Conservation (phyloP, 139 green algal species). For the Micractinium conductrix region DNA sequence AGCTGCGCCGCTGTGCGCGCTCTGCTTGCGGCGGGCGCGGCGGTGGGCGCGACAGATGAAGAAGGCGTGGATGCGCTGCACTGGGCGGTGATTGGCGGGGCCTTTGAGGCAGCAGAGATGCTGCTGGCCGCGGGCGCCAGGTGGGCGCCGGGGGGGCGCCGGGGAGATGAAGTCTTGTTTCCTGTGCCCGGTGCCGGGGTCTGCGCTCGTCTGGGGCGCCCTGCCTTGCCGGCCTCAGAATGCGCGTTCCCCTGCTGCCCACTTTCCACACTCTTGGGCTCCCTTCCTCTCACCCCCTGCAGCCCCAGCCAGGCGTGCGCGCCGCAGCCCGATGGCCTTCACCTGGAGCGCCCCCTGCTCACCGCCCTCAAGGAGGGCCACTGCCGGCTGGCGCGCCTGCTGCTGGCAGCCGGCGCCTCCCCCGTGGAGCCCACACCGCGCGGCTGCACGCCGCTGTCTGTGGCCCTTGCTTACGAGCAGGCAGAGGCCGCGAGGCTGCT, state of each 20-base stretch:
- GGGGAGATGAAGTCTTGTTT: neutral
- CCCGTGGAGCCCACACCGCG: neutral
- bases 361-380: neutral
- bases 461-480: neutral
- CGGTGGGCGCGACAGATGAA: neutral
- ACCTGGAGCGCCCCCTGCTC: slow-evolving; percentile 4
- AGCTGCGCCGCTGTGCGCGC: neutral
- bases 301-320: neutral
- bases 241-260: neutral
- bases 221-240: too few species aligned
- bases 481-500: neutral
- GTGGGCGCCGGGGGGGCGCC: neutral
- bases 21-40: neutral
- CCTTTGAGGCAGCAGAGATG: neutral
- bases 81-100: slow-evolving; percentile 10
- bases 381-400: neutral
- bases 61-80: neutral
- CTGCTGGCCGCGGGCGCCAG: neutral
- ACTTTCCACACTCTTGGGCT: too few species aligned
- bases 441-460: neutral
- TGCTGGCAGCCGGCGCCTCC: neutral
- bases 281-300: neutral
- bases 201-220: neutral
- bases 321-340: neutral
- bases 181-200: neutral